These are phyloP conservation scores for Aspergillus sp. DNA, from an alignment of 2,329 filamentous ascomycete species.

Conservation along the genomic window DNA sequence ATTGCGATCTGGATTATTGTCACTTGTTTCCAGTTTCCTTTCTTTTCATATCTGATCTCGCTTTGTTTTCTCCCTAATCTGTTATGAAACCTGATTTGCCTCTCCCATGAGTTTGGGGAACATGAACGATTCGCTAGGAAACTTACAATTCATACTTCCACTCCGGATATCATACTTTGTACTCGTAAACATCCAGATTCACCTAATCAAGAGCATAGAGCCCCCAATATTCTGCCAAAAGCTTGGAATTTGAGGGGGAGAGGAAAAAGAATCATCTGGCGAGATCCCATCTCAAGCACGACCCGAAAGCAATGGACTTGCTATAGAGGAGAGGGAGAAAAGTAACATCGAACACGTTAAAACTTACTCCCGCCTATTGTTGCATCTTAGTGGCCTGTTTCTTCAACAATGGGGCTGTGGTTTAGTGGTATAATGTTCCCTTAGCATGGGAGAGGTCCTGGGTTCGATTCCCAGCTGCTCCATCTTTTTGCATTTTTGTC, in stretches of 20 bases:
- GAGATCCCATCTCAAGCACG: too few species aligned
- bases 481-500: neutral
- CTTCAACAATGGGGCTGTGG: constrained; percentile 5
- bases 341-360: neutral
- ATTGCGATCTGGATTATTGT: neutral
- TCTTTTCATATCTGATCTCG: neutral
- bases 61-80: neutral
- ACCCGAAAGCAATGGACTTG: too few species aligned
- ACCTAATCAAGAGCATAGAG: too few species aligned
- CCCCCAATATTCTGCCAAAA: too few species aligned
- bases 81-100: neutral
- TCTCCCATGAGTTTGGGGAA: neutral
- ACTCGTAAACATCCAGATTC: too few species aligned
- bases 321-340: too few species aligned
- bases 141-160: neutral
- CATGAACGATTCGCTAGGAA: neutral
- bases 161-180: too few species aligned
- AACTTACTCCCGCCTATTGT: neutral
- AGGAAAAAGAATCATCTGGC: too few species aligned
- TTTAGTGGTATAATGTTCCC: constrained; percentile 13
- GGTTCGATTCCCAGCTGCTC: constrained; percentile 13
- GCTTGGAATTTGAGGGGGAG: too few species aligned
- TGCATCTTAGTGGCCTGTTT: neutral
- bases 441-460: constrained; percentile 13
- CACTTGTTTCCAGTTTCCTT: neutral